Evolutionary conservation across 2,329 filamentous ascomycete genomes (phyloP).

Genomic region (Penicillium hesseltinei): DNA sequence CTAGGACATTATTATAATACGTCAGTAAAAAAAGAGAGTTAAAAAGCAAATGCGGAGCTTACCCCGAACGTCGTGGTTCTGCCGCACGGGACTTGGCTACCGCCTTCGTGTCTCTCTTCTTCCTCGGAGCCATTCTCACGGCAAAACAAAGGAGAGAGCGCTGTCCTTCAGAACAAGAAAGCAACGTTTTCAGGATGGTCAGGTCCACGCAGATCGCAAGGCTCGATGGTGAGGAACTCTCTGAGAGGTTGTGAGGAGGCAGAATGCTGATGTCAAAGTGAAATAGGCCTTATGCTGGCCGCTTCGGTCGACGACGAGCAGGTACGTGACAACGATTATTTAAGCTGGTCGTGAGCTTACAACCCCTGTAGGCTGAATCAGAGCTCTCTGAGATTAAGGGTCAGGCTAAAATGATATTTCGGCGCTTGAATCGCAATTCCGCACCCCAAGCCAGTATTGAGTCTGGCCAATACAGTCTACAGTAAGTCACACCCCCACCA

Average conservation of each 20-base stretch:
- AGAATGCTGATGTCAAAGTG: constrained; percentile 25
- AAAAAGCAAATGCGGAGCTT: constrained; percentile 11
- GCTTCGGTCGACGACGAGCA: constrained; percentile 91
- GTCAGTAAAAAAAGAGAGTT: background rate
- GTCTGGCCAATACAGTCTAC: constrained; percentile 75
- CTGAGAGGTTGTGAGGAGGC: background rate
- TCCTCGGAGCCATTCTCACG: constrained; percentile 33
- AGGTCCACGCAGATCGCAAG: constrained; percentile 90
- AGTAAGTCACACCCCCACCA: constrained; percentile 56
- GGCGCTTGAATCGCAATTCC: constrained; percentile 81
- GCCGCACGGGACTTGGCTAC: constrained; percentile 27
- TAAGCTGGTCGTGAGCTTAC: constrained; percentile 3
- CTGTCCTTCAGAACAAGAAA: constrained; percentile 5
- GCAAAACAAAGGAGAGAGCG: constrained; percentile 22
- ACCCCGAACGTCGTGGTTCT: constrained; percentile 27
- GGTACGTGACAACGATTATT: constrained; percentile 44
- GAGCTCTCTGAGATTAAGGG: constrained; percentile 83
- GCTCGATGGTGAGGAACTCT: constrained; percentile 69
- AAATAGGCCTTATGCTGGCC: constrained; percentile 82
- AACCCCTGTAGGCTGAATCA: constrained; percentile 57
- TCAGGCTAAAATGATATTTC: constrained; percentile 86
- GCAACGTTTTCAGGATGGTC: constrained; percentile 60
- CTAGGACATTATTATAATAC: constrained; percentile 24
- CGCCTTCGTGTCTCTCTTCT: constrained; percentile 27
- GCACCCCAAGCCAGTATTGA: constrained; percentile 92